Base-by-base conservation (phyloP, 176 grass and related monocot species). In the Avena eriantha region DNA sequence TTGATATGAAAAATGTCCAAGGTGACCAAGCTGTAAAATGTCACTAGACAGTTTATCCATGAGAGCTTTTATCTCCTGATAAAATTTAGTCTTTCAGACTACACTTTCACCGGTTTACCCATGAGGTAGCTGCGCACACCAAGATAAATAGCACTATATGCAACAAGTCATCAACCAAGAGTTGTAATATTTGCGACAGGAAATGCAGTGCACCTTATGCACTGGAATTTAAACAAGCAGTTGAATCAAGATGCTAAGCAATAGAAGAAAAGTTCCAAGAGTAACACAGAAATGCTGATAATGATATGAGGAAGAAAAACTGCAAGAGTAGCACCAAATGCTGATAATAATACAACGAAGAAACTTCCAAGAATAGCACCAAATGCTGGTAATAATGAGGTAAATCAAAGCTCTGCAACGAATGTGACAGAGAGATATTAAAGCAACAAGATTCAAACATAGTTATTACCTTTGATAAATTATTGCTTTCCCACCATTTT, bases 131-230 rank as follows among this genome's bases (percentile, higher is more conserved):
- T 26, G 3, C 58, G 58, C 17, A 80, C 16, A 50, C 34, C 59
- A 77, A 77, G 17, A 68, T 57, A 67, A 58, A 16, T 34, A 81
- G 31, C 55, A 87, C 21, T 81, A 46, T 87, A 26, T 8, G n/a
- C 10, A 24, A 77, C 43, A 17, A 76, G 13, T n/a, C 23, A 81
- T 81, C 57, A 76, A 64, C 49, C n/a, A 15, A 51, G 79, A 75
- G 33, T 16, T 43, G 2, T 46, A 67, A 3, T 48, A 13, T 64
- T 72, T 61, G 17, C 1, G 74, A 51, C 12, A 70, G 22, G 51
- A 87, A 53, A 81, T 35, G 13, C 26, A 72, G 54, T 41, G 75
- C 33, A 50, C 45, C 35, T n/a, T 76, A 73, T 31, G 1, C 21
- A 39, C 66, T 29, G 60, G 12, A 61, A 64, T 12, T 61, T 17